These are phyloP conservation scores for Chlamydomonas sp. DNA, from an alignment of 139 green algal species.

Conservation along the genomic window DNA sequence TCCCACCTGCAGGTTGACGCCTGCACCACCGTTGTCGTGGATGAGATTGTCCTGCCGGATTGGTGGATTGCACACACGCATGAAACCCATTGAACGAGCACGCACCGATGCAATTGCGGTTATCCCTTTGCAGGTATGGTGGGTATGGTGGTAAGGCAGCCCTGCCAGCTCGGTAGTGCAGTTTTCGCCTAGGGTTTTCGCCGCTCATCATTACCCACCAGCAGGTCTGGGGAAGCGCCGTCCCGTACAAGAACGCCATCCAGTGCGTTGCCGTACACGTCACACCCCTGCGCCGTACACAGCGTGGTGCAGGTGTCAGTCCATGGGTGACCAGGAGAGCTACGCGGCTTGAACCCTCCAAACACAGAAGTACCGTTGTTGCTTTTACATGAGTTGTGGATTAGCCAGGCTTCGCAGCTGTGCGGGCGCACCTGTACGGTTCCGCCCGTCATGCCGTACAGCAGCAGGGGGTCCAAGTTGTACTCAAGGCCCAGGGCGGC, in stretches of 20 bases:
- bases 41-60: slow-evolving; percentile 12
- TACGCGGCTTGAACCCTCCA: too few relatives aligned
- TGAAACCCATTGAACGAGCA: too few relatives aligned
- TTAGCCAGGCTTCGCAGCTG: not conserved
- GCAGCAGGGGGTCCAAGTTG: not conserved
- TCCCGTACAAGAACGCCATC: slow-evolving; percentile 54
- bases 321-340: too few relatives aligned
- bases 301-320: not conserved
- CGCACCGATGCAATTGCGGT: too few relatives aligned
- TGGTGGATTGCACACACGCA: too few relatives aligned
- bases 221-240: slow-evolving; percentile 31
- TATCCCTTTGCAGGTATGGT: too few relatives aligned
- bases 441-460: slow-evolving; percentile 20
- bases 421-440: not conserved
- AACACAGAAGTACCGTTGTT: too few relatives aligned
- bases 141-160: too few relatives aligned
- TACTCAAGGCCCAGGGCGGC: not conserved
- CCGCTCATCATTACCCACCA: not conserved
- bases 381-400: too few relatives aligned
- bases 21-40: slow-evolving; percentile 19
- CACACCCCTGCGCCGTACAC: slow-evolving; percentile 40
- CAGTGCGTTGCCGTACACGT: slow-evolving; percentile 45
- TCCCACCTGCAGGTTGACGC: slow-evolving; percentile 20
- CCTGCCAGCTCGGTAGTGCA: too few relatives aligned
- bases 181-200: too few relatives aligned